Conservation (phyloP, 2,329 filamentous ascomycete species). For the Xylogone sp. region DNA sequence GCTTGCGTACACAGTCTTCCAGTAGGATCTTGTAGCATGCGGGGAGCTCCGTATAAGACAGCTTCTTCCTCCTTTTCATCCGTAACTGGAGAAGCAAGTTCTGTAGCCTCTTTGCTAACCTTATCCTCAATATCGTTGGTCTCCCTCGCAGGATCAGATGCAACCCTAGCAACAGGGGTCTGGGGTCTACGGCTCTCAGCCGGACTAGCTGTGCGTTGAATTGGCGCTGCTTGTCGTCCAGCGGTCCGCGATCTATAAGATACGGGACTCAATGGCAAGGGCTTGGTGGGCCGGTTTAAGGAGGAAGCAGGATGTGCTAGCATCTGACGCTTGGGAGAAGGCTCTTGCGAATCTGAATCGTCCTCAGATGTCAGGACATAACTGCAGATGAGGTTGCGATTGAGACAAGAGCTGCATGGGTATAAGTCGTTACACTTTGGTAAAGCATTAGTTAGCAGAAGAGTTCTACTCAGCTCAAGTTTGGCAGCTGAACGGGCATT, state of each 20-base stretch:
- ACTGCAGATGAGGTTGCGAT: conserved; percentile 42
- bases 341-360: conserved; percentile 21
- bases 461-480: background rate
- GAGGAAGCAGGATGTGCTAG: conserved; percentile 13
- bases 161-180: background rate
- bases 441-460: background rate
- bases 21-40: conserved; percentile 57
- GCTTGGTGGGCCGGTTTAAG: background rate
- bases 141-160: background rate
- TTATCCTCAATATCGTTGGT: background rate
- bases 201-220: background rate
- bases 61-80: conserved; percentile 51
- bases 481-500: background rate
- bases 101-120: background rate
- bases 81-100: conserved; percentile 7
- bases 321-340: conserved; percentile 25
- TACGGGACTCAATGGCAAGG: background rate
- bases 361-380: conserved; percentile 34
- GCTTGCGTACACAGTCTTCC: conserved; percentile 50
- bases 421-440: conserved; percentile 54
- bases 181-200: background rate
- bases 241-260: background rate
- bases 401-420: conserved; percentile 56
- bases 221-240: background rate
- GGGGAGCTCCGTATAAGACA: conserved; percentile 47